These are phyloP conservation scores for Aspergillaceae sp. DNA, from an alignment of 2,329 filamentous ascomycete genomes.

Conservation along the genomic window DNA sequence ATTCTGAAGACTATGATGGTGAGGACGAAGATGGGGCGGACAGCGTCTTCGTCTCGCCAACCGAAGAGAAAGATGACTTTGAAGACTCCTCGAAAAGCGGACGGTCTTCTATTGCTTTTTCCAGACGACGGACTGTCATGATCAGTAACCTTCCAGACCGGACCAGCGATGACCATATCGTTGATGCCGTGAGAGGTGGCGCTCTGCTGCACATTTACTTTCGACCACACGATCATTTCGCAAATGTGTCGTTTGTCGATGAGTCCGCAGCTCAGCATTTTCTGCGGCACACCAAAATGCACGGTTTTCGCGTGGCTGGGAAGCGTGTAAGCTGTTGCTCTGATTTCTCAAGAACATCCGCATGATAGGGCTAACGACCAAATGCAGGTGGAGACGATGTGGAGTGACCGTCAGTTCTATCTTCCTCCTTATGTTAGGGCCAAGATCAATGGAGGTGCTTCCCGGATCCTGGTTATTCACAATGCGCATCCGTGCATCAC, in stretches of 20 bases:
- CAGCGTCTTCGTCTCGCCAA: slow-evolving; percentile 13
- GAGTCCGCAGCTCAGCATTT: slow-evolving; percentile 57
- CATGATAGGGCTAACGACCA: too few species aligned
- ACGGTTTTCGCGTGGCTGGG: slow-evolving; percentile 60
- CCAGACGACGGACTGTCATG: slow-evolving; percentile 38
- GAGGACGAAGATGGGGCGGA: slow-evolving; percentile 16
- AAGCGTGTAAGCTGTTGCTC: slow-evolving; percentile 49
- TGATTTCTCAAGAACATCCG: not conserved
- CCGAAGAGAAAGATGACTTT: slow-evolving; percentile 18
- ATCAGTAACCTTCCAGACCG: slow-evolving; percentile 54
- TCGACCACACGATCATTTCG: slow-evolving; percentile 50
- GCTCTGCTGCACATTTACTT: slow-evolving; percentile 61
- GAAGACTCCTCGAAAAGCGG: slow-evolving; percentile 12
- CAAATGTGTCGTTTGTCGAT: slow-evolving; percentile 62
- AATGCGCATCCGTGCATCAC: slow-evolving; percentile 52
- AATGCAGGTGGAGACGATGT: slow-evolving; percentile 55
- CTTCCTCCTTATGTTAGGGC: slow-evolving; percentile 54
- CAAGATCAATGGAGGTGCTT: slow-evolving; percentile 59
- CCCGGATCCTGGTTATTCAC: slow-evolving; percentile 64
- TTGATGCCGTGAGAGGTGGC: slow-evolving; percentile 59
- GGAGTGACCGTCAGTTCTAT: slow-evolving; percentile 63
- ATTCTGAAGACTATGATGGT: slow-evolving; percentile 6
- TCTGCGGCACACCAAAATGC: slow-evolving; percentile 52
- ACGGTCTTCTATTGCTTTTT: slow-evolving; percentile 8
- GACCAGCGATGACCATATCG: slow-evolving; percentile 58